phyloP scores from a whole-genome alignment of 495 filamentous ascomycete species.

The Cercophora sp. region DNA sequence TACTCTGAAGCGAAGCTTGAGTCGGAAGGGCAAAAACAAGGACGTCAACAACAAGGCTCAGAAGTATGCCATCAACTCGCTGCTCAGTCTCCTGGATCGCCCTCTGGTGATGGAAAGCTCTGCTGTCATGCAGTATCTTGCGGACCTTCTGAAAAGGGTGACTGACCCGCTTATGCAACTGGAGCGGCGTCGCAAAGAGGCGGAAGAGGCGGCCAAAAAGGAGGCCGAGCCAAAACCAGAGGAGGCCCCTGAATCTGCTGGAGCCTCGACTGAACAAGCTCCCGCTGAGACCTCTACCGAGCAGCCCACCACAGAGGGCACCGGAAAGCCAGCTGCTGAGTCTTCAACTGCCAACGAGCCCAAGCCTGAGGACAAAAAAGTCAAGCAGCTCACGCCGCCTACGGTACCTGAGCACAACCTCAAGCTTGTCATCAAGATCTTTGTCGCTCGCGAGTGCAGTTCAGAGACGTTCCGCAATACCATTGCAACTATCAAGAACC shows the following conservation, averaged over 20 bases:
- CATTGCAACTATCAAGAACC: slow-evolving; percentile 93
- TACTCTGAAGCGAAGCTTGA: slow-evolving; percentile 67
- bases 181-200: slow-evolving; percentile 76
- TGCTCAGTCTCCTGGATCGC: slow-evolving; percentile 83
- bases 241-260: slow-evolving; percentile 16
- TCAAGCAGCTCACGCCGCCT: slow-evolving; percentile 70
- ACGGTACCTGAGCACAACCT: slow-evolving; percentile 87
- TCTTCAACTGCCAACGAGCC: slow-evolving; percentile 47
- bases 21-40: slow-evolving; percentile 85
- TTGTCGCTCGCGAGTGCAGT: slow-evolving; percentile 91
- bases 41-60: slow-evolving; percentile 74
- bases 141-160: slow-evolving; percentile 77
- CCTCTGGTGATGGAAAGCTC: slow-evolving; percentile 93
- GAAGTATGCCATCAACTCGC: slow-evolving; percentile 86
- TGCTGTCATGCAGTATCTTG: slow-evolving; percentile 89
- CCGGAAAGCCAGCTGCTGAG: slow-evolving; percentile 25
- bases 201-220: slow-evolving; percentile 54
- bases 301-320: slow-evolving; percentile 8
- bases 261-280: slow-evolving; percentile 1
- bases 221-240: slow-evolving; percentile 35
- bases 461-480: slow-evolving; percentile 97
- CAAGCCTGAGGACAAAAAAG: slow-evolving; percentile 64
- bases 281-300: background rate
- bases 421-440: slow-evolving; percentile 88
- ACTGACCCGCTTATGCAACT: slow-evolving; percentile 81